Evolutionary conservation across 306 rosid genomes (phyloP), one percentile per base, ranked within the genome.

Genomic region (Malus asiatica): DNA sequence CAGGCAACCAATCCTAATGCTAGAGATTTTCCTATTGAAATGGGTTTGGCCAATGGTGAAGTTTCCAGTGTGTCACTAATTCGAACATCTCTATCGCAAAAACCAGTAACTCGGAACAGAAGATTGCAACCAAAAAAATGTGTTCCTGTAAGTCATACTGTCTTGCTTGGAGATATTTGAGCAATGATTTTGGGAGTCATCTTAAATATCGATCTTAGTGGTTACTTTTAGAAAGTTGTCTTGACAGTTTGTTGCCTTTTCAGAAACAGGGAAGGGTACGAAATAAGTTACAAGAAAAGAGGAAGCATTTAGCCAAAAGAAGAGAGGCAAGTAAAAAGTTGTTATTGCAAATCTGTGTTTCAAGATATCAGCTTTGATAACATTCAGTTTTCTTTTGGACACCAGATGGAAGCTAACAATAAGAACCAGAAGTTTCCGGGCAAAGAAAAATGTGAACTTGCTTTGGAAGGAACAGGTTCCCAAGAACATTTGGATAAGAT

Each of bases 1-100:
- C 87, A 84, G 88, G 93, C 90, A 70, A 88, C 97, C 32, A 89
- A 89, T 82, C 98, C 91, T 76, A 82, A 88, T 75, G 87, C 84
- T 32, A 78, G 86, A 75, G 85, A 83, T 75, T 73, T 88, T 79
- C 97, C 95, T 27, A 23, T 83, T 72, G 81, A 85, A 55, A 77
- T 82, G 69, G 86, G 81, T 68, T 83, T 86, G 76, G 85, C 82
- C 29, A 77, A 83, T 62, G 70, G 59, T 16, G 86, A 82, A 65
- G 81, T 48, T 58, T 62, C 77, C 55, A 52, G 60, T 73, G 52
- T 60, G 70, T 67, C 82, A 72, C 23, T 40, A 82, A 72, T 30
- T n/a, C 79, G 88, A 40, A 84, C 84, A 63, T 73, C 87, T 65
- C 68, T 30, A 23, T 38, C 74, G 53, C 85, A 32, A 45, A 82